Evolutionary conservation across 2,329 filamentous ascomycete genomes (phyloP), one percentile per base, ranked within the genome.

Genomic region (Phyllosticta citrichinensis): DNA sequence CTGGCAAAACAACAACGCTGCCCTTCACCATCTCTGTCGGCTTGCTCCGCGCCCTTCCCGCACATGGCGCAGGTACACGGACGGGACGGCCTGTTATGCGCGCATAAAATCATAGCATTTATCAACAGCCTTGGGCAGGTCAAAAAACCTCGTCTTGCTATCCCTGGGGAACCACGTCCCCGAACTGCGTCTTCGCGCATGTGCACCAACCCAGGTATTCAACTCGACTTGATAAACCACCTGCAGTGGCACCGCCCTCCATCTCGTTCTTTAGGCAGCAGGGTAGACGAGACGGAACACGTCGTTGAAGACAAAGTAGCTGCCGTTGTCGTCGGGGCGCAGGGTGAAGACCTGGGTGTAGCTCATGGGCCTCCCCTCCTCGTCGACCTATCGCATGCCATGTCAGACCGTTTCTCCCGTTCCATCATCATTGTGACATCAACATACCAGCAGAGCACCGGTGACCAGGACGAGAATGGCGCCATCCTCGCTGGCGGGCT

Each of bases 291-390:
- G 84, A 78, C 89, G 89, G 86, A 97, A 97, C 74, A 97, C 79
- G 75, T 97, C 93, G 81, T 97, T 97, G 80, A 87, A 87, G 73
- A 97, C 88, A 75, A 84, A 97, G 80, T 88, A 96, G 77, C 81
- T 85, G 68, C 85, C 87, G 57, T 70, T 66, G 27, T 76, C 76
- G 60, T 91, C 87, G 63, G 85, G 86, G 66, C 85, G 76, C 64
- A 97, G 87, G 76, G 95, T 88, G 83, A 97, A 97, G 61, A 83
- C 79, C 79, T 97, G 92, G 61, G 87, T 87, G 79, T 92, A 99
- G 82, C 84, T 91, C 87, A 97, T 94, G 53, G 91, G 89, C 70
- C 85, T 85, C 74, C 88, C 81, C 76, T 91, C 86, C 67, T 92
- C 91, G 66, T 96, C 91, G 68, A 96, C 86, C 91, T 96, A 66